Evolutionary conservation across 352 stramenopile genomes (phyloP).

Genomic region (Phytophthora meadii): DNA sequence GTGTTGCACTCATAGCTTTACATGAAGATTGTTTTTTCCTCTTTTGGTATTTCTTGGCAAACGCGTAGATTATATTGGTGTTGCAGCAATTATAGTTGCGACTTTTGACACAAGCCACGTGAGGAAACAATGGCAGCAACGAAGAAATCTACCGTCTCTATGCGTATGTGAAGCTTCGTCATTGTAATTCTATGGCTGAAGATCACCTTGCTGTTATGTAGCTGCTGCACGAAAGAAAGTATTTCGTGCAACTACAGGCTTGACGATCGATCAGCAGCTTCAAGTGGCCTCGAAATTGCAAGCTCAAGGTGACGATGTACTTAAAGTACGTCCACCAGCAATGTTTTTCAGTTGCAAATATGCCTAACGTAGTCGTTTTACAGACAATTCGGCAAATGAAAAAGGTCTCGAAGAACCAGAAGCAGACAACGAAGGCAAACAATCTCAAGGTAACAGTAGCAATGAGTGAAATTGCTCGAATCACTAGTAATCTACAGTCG

Average conservation of each 20-base stretch:
- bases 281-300: constrained; percentile 61
- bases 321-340: constrained; percentile 45
- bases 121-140: constrained; percentile 1
- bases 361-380: neutral
- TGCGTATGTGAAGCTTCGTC: constrained; percentile 3
- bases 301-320: constrained; percentile 51
- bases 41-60: neutral
- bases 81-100: constrained; percentile 20
- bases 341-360: neutral
- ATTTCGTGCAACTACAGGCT: constrained; percentile 69
- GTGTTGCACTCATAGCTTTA: constrained; percentile 4
- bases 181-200: neutral
- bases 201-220: too few species aligned
- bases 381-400: constrained; percentile 78
- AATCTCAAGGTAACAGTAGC: constrained; percentile 56
- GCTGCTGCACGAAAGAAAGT: constrained; percentile 52
- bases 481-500: too few species aligned
- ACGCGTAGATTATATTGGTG: too few species aligned
- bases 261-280: constrained; percentile 72
- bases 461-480: neutral
- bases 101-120: constrained; percentile 8
- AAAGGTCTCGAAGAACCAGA: constrained; percentile 65
- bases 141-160: constrained; percentile 4
- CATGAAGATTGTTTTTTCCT: constrained; percentile 21
- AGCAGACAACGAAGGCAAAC: constrained; percentile 58